Percentiles rank a stretch among this genome's conserved stretches.
These are phyloP conservation scores for Cnidoscolus chayamansa DNA, from an alignment of 441 rosid genomes.

Conservation along the genomic window DNA sequence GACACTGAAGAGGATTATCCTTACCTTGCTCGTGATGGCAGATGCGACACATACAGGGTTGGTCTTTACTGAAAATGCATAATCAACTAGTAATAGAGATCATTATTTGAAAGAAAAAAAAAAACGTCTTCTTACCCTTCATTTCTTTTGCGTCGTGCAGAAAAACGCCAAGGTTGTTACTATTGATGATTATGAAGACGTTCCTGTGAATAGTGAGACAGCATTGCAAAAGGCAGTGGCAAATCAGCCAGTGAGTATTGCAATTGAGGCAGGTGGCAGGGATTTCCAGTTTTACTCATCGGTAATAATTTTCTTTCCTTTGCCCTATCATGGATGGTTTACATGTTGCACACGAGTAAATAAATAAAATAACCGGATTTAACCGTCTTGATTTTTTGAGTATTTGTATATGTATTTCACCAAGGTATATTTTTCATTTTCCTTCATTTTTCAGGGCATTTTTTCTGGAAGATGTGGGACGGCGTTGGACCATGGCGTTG, in stretches of 20 bases:
- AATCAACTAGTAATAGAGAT: background rate
- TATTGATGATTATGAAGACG: constrained; percentile 68
- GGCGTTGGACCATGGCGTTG: constrained; percentile 74
- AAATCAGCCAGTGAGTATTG: constrained; percentile 70
- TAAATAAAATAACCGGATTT: too few species aligned
- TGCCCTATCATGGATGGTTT: background rate
- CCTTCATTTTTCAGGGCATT: constrained; percentile 49
- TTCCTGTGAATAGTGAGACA: constrained; percentile 48
- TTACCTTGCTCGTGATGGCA: constrained; percentile 50
- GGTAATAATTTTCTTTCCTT: constrained; percentile 33
- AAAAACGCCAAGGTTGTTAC: constrained; percentile 77
- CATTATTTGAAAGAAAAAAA: background rate
- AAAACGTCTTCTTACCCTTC: too few species aligned
- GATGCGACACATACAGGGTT: constrained; percentile 68
- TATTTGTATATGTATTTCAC: too few species aligned
- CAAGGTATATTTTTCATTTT: background rate
- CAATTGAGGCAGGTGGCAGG: constrained; percentile 83
- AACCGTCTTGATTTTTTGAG: too few species aligned
- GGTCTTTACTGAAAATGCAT: constrained; percentile 14
- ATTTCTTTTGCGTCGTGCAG: constrained; percentile 30
- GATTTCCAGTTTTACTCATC: constrained; percentile 67
- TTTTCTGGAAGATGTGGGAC: constrained; percentile 73
- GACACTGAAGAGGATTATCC: constrained; percentile 82
- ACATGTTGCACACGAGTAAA: too few species aligned
- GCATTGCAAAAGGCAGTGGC: constrained; percentile 72